phyloP scores from a whole-genome alignment of 164 flowering plant genomes.

The Nelumbo lutea region DNA sequence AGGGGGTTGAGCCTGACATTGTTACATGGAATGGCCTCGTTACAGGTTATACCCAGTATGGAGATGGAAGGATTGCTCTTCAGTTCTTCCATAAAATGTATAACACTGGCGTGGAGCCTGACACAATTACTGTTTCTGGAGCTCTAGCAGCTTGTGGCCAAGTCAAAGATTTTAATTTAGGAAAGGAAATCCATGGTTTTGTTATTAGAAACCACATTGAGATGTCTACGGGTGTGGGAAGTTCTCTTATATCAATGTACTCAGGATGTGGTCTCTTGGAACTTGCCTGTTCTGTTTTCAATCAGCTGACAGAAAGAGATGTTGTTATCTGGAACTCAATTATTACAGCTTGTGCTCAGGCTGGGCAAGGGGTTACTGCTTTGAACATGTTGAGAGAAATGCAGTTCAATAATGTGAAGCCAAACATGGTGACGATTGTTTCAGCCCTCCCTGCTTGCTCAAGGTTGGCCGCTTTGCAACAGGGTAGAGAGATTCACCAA shows the following conservation, averaged over 20 bases:
- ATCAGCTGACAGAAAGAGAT: constrained; percentile 23
- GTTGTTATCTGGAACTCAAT: constrained; percentile 38
- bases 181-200: constrained; percentile 31
- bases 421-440: constrained; percentile 27
- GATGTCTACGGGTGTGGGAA: constrained; percentile 34
- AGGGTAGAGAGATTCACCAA: constrained; percentile 38
- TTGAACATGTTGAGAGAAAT: constrained; percentile 27
- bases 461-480: constrained; percentile 27
- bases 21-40: constrained; percentile 39
- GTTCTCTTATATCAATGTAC: constrained; percentile 37
- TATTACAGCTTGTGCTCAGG: constrained; percentile 27
- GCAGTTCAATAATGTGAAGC: constrained; percentile 18
- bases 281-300: constrained; percentile 23
- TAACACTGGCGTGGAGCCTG: constrained; percentile 14
- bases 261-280: constrained; percentile 24
- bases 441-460: constrained; percentile 36
- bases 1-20: constrained; percentile 25
- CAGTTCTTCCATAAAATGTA: constrained; percentile 28
- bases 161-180: constrained; percentile 24
- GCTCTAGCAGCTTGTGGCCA: constrained; percentile 34
- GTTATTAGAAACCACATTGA: constrained; percentile 24
- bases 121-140: constrained; percentile 27
- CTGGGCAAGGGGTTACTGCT: constrained; percentile 19
- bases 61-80: constrained; percentile 32
- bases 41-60: constrained; percentile 30